Conservation (phyloP, 192 early-diverging fungal species). For the Coemansia sp. region DNA sequence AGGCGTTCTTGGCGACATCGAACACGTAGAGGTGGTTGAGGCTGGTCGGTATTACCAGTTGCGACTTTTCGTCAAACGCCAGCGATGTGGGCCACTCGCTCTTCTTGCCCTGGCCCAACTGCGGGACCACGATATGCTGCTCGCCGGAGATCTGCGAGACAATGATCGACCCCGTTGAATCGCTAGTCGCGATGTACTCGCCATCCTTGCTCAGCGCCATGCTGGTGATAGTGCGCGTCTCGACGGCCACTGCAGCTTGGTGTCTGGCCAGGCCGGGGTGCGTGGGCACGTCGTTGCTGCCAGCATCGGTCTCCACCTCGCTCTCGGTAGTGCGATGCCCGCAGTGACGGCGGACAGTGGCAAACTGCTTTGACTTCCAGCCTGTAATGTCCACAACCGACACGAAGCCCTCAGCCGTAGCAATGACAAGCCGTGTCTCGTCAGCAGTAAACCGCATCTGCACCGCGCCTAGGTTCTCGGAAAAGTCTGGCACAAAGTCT, state of each 20-base stretch:
- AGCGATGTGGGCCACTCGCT: conserved; percentile 32
- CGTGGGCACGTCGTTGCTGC: conserved; percentile 50
- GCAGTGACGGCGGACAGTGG: conserved; percentile 63
- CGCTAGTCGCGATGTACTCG: conserved; percentile 78
- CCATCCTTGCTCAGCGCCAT: conserved; percentile 79
- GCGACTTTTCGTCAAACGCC: conserved; percentile 17
- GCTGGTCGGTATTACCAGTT: conserved; percentile 57
- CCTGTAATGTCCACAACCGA: conserved; percentile 70
- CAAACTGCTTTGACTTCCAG: conserved; percentile 60
- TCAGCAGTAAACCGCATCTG: conserved; percentile 77
- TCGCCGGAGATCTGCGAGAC: conserved; percentile 72
- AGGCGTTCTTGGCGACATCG: conserved; percentile 63
- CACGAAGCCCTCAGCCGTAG: conserved; percentile 72
- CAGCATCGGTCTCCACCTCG: conserved; percentile 45
- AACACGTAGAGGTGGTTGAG: conserved; percentile 72
- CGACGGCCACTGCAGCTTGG: conserved; percentile 17
- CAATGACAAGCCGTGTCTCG: conserved; percentile 71
- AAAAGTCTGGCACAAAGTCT: conserved; percentile 47
- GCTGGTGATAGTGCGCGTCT: conserved; percentile 60
- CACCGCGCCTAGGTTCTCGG: conserved; percentile 59
- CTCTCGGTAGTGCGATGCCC: conserved; percentile 58
- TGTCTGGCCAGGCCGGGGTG: conserved; percentile 36
- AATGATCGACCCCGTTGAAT: conserved; percentile 68
- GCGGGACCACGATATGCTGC: conserved; percentile 36
- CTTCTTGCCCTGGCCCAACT: conserved; percentile 13